Evolutionary conservation across 345 rosid species (phyloP).

Genomic region (Melaleuca alternifolia): DNA sequence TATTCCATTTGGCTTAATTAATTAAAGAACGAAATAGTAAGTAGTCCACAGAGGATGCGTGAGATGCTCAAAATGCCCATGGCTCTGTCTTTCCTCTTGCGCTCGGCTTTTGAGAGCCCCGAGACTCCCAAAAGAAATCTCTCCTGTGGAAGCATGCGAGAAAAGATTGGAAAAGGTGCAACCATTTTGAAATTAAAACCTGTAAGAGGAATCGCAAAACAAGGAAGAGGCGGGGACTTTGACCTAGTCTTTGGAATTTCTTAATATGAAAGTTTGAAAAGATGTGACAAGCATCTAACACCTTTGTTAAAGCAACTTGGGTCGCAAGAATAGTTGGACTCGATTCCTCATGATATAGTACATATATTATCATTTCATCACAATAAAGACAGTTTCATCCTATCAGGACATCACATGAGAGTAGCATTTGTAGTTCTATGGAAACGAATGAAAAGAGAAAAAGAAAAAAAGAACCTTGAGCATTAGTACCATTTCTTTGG

Average conservation of each 20-base stretch:
- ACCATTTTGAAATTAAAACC: slow-evolving; percentile 12
- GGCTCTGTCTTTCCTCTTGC: not conserved
- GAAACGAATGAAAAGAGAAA: not conserved
- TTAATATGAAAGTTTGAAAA: slow-evolving; percentile 20
- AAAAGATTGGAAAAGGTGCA: slow-evolving; percentile 9
- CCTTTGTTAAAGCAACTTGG: slow-evolving; percentile 24
- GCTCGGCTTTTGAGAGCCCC: slow-evolving; percentile 21
- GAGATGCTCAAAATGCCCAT: not conserved
- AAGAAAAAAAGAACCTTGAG: not conserved
- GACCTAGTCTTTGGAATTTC: slow-evolving; percentile 32
- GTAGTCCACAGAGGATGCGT: not conserved
- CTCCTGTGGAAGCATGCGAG: slow-evolving; percentile 31
- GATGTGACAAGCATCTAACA: slow-evolving; percentile 31
- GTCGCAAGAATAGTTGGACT: slow-evolving; percentile 24
- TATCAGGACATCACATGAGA: not conserved
- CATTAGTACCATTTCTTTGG: not conserved
- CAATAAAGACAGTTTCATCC: not conserved
- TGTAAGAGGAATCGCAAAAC: slow-evolving; percentile 17
- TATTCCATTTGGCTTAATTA: slow-evolving; percentile 8
- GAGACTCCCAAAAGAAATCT: slow-evolving; percentile 12
- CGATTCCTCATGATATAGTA: slow-evolving; percentile 26
- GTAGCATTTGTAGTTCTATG: not conserved
- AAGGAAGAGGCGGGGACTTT: slow-evolving; percentile 14
- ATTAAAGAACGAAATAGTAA: not conserved
- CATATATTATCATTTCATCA: not conserved